Base-by-base conservation (phyloP, 257 asterid species). In the Voacanga thouarsii region DNA sequence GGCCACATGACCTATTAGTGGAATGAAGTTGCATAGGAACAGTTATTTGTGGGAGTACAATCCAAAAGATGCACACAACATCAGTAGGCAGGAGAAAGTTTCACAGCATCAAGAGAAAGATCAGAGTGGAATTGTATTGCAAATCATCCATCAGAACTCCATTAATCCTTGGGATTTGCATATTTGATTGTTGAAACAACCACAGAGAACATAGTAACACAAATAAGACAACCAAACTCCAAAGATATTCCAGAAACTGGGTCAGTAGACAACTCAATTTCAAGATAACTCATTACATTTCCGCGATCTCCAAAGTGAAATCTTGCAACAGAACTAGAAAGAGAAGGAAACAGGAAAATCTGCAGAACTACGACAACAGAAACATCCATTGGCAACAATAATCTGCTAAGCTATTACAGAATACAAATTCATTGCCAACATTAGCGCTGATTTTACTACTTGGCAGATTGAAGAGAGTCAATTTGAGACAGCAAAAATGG, bases 391-490 rank as follows among this genome's bases (percentile, higher is more conserved):
- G 51, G 51, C 50, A 43, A 61, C 30, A 79, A 45, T n/a, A 24
- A 72, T 56, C 69, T 49, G 74, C 56, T 49, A 49, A 61, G n/a
- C 16, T 39, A 18, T 26, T 53, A 49, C 47, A 39, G 26, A 37
- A 75, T 0, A 2, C 18, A 43, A 3, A 75, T n/a, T 41, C 60
- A 75, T 41, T 5, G 80, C 64, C 19, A 74, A 75, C 47, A 33
- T 49, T 26, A 56, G 64, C 33, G 64, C 33, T 50, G 39, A 33
- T 50, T 15, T 19, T 37, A 30, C 72, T 28, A 37, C 41, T 16
- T 8, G 74, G 16, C 78, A 59, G 72, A 71, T 77, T 45, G 61
- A 74, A 73, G 68, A 74, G 50, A 69, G 28, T 6, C 15, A 37
- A 28, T 24, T 50, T 51, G 16, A 49, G 67, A 37, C 60, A 59